phyloP scores from a whole-genome alignment of 2,329 filamentous ascomycete genomes.

The Xylaria multiplex region DNA sequence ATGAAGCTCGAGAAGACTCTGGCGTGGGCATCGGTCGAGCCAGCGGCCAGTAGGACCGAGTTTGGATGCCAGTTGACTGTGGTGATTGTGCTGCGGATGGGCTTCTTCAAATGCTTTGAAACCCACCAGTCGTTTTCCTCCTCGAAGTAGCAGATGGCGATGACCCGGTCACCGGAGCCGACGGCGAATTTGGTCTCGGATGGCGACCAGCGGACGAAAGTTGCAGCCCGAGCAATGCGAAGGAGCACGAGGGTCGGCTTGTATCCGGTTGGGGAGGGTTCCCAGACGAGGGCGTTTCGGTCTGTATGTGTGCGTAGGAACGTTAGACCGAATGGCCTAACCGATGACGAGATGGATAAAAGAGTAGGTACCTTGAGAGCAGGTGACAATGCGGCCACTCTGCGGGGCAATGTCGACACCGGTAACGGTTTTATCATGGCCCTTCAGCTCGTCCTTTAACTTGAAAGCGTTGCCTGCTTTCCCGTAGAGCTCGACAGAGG shows the following conservation, averaged over 20 bases:
- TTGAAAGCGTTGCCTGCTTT: slow-evolving; percentile 78
- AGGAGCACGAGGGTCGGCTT: slow-evolving; percentile 97
- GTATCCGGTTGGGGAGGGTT: slow-evolving; percentile 90
- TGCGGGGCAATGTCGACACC: slow-evolving; percentile 93
- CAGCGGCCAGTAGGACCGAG: slow-evolving; percentile 91
- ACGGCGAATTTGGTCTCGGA: slow-evolving; percentile 98
- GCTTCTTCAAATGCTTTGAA: slow-evolving; percentile 99
- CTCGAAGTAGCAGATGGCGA: slow-evolving; percentile 98
- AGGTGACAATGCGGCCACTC: slow-evolving; percentile 94
- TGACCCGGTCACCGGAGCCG: slow-evolving; percentile 92
- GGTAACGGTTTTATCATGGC: slow-evolving; percentile 96
- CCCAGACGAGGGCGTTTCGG: slow-evolving; percentile 98
- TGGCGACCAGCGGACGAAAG: slow-evolving; percentile 96
- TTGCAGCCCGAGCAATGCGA: slow-evolving; percentile 95
- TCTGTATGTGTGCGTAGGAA: slow-evolving; percentile 62
- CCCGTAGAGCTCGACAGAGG: slow-evolving; percentile 87
- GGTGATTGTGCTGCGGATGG: slow-evolving; percentile 95
- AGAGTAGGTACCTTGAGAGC: slow-evolving; percentile 79
- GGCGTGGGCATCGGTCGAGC: slow-evolving; percentile 96
- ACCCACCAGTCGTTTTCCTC: slow-evolving; percentile 99
- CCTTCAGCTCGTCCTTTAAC: slow-evolving; percentile 91
- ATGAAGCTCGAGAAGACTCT: slow-evolving; percentile 95
- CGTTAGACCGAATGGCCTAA: slow-evolving; percentile 5
- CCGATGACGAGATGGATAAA: neutral
- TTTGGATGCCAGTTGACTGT: slow-evolving; percentile 97